Conservation (phyloP, 495 filamentous ascomycete genomes). For the Hypoxylon lenormandii region DNA sequence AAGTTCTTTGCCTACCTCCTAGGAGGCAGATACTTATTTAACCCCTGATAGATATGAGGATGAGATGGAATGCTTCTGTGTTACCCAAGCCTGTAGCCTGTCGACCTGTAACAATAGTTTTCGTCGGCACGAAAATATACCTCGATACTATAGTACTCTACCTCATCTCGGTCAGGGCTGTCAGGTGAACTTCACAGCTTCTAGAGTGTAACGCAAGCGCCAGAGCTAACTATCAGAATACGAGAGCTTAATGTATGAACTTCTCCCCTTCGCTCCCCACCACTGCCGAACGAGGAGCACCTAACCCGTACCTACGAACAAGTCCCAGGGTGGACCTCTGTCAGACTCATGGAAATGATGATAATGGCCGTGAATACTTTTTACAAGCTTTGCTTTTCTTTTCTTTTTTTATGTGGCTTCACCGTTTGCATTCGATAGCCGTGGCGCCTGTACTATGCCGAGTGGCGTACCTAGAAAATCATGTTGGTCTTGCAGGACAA, state of each 20-base stretch:
- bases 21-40: too few species aligned
- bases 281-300: neutral
- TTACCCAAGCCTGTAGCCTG: too few species aligned
- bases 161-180: neutral
- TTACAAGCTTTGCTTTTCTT: neutral
- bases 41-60: too few species aligned
- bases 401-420: constrained; percentile 12
- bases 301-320: too few species aligned
- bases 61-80: too few species aligned
- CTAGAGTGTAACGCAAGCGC: neutral
- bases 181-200: neutral
- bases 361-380: too few species aligned
- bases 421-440: constrained; percentile 10
- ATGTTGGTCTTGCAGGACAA: neutral
- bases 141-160: too few species aligned
- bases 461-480: constrained; percentile 16
- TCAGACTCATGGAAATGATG: too few species aligned
- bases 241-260: constrained; percentile 6
- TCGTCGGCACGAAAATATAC: too few species aligned
- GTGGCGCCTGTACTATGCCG: neutral
- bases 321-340: too few species aligned
- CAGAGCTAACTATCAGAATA: neutral
- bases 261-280: neutral
- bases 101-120: too few species aligned
- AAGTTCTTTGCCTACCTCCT: too few species aligned